Conservation (phyloP, 495 filamentous ascomycete species). For the Talaromyces trachyspermus region DNA sequence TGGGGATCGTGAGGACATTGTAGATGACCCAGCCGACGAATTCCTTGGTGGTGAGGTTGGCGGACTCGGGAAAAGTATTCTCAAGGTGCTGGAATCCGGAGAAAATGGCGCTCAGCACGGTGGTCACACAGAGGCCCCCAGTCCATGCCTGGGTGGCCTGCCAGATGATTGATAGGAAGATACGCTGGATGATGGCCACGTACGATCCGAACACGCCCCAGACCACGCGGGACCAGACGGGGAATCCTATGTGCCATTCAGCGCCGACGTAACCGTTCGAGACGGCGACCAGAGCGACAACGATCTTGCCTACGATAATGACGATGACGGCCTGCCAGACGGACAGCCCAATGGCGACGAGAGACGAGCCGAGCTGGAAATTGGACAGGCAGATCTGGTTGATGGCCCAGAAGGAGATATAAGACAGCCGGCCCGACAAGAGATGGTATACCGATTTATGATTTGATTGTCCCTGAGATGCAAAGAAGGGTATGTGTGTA, state of each 20-base stretch:
- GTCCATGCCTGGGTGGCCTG: conserved; percentile 11
- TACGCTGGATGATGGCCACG: conserved; percentile 2
- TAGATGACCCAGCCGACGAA: conserved; percentile 25
- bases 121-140: conserved; percentile 18
- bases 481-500: too few relatives aligned
- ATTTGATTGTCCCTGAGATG: too few relatives aligned
- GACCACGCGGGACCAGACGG: conserved; percentile 12
- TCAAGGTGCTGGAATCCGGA: conserved; percentile 20
- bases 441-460: too few relatives aligned
- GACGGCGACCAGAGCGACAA: conserved; percentile 21
- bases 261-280: conserved; percentile 14
- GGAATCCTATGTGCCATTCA: conserved; percentile 16
- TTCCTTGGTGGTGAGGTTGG: conserved; percentile 17
- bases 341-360: conserved; percentile 12
- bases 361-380: conserved; percentile 14
- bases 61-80: conserved; percentile 21
- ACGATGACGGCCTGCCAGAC: conserved; percentile 15
- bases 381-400: conserved; percentile 15
- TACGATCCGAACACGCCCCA: conserved; percentile 11
- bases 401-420: conserved; percentile 25
- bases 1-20: conserved; percentile 20
- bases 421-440: too few relatives aligned
- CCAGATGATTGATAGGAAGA: conserved; percentile 9
- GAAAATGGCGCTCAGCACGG: conserved; percentile 23
- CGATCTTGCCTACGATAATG: conserved; percentile 20